Base-by-base conservation (phyloP, 306 rosid genomes). In the Ormosia emarginata region DNA sequence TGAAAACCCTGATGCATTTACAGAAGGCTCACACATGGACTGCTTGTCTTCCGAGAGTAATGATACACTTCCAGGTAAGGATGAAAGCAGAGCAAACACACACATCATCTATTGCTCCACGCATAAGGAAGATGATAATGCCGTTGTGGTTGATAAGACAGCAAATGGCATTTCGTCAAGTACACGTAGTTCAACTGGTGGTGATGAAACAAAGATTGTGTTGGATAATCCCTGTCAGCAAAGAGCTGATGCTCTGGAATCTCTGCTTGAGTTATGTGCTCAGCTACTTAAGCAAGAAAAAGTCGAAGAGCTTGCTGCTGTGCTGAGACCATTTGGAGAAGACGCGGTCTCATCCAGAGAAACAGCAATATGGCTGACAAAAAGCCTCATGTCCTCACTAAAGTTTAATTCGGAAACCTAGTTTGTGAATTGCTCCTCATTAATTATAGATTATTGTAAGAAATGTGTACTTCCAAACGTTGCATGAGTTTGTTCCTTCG, bases 331-430 rank as follows among this genome's bases (percentile, higher is more conserved):
- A 1, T 94, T 94, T 33, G 98, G 97, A 37, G 90, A 86, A 81
- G 98, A 92, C 13, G 80, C 91, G 6, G 95, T 90, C 52, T 94
- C 98, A 6, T 94, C 98, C 6, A 90, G 98, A 86, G 97, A 94
- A 82, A 94, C 98, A 66, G 98, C 98, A 11, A 94, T 94, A 61
- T 94, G 95, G 97, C 89, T 94, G 83, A 91, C 98, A 71, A 90
- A 94, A 82, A 94, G 91, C 90, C 95, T 94, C 67, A 74, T 94
- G 75, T 84, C 97, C 6, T 88, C 97, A 8, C 95, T 89, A 62
- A 94, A 94, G 59, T 85, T 85, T 29, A 89, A 86, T 46, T 82
- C 86, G 44, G 95, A 89, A 55, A 85, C 86, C 56, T 94, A 83
- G 85, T 62, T 77, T 71, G 59, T 74, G 13, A 59, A 59, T 29